These are phyloP conservation scores for Infundibulicybe gibba DNA, from an alignment of 768 basidiomycete species.

Conservation along the genomic window DNA sequence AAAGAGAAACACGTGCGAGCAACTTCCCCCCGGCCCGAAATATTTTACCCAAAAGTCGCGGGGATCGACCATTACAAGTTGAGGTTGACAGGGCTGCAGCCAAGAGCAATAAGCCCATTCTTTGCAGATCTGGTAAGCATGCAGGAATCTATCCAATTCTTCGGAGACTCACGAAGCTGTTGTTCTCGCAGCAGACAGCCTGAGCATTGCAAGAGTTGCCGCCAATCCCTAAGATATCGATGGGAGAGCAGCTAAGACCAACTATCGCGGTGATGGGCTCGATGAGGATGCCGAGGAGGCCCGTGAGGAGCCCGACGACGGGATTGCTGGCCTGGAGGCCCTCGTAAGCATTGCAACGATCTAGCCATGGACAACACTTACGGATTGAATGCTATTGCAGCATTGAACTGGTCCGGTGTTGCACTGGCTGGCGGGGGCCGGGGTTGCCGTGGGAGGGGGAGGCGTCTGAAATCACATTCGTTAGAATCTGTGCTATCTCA, in stretches of 20 bases:
- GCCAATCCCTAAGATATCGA: neutral
- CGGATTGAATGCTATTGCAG: neutral
- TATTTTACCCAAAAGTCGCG: too few species aligned
- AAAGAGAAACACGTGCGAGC: too few species aligned
- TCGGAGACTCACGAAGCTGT: constrained; percentile 9
- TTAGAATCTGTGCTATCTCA: neutral
- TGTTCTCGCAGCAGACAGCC: constrained; percentile 13
- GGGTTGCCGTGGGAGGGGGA: neutral
- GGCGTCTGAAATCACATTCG: neutral
- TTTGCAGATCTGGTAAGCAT: neutral
- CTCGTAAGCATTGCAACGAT: constrained; percentile 5
- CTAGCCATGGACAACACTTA: neutral
- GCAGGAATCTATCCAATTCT: neutral
- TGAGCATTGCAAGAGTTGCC: constrained; percentile 6
- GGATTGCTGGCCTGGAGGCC: too few species aligned
- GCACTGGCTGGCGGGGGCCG: neutral
- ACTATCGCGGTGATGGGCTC: neutral
- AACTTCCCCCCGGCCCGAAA: neutral
- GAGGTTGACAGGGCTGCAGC: constrained; percentile 13
- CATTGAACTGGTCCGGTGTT: neutral
- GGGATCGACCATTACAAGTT: neutral
- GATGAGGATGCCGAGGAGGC: neutral
- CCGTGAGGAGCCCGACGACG: too few species aligned
- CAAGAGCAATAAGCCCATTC: constrained; percentile 11
- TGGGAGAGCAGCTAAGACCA: neutral